A percentile compares a stretch with the other conserved stretches of the same genome.
Evolutionary conservation across 1,284 basidiomycete genomes (phyloP).

Genomic region (Ustilago curta): DNA sequence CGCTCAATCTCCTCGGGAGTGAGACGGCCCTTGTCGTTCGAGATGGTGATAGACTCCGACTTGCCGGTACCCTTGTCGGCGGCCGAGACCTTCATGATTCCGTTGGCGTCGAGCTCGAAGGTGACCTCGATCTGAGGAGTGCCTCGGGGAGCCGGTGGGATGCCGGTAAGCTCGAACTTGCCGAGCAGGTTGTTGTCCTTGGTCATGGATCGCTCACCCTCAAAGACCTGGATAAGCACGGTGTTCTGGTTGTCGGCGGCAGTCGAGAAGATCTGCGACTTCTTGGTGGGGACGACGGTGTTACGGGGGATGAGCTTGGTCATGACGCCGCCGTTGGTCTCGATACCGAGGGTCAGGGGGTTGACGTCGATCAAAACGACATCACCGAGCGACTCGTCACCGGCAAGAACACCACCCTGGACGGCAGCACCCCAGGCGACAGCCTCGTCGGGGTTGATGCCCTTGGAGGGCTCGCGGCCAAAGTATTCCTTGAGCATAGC

Average conservation of each 20-base stretch:
- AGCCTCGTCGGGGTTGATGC: conserved; percentile 85
- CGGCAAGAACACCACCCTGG: conserved; percentile 94
- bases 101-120: conserved; percentile 69
- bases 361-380: conserved; percentile 95
- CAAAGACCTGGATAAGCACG: conserved; percentile 81
- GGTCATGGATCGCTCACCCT: conserved; percentile 93
- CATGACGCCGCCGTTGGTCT: conserved; percentile 98
- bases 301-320: conserved; percentile 96
- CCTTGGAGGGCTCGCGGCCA: conserved; percentile 90
- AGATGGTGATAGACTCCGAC: conserved; percentile 67
- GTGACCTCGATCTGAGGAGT: conserved; percentile 73
- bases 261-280: conserved; percentile 96
- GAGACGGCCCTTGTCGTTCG: conserved; percentile 69
- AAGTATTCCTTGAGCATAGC: conserved; percentile 93
- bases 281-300: conserved; percentile 97
- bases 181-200: conserved; percentile 98
- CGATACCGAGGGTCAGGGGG: conserved; percentile 94
- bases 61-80: conserved; percentile 69
- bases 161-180: conserved; percentile 92
- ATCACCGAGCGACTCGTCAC: conserved; percentile 81
- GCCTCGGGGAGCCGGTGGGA: conserved; percentile 93
- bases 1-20: conserved; percentile 67
- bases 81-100: conserved; percentile 69
- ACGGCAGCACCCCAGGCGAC: conserved; percentile 93
- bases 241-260: conserved; percentile 69